Percentiles rank a stretch among this genome's conserved stretches.
Conservation (phyloP, 2,329 filamentous ascomycete genomes). For the Xylaria digitata region DNA sequence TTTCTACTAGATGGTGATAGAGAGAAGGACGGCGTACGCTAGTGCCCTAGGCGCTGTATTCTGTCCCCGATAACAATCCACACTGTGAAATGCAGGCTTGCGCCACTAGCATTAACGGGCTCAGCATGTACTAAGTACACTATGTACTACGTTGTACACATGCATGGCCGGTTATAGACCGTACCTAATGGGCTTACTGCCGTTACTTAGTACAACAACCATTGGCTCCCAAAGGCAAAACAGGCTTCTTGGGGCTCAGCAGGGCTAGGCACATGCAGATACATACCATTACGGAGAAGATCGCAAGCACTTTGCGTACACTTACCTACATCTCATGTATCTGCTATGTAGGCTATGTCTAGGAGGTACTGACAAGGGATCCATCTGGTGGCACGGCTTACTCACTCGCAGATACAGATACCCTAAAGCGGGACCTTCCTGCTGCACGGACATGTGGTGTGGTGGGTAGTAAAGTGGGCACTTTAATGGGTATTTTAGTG, state of each 20-base stretch:
- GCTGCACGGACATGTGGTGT: slow-evolving; percentile 31
- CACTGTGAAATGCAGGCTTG: slow-evolving; percentile 7
- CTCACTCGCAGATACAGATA: slow-evolving; percentile 22
- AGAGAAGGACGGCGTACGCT: too few species aligned
- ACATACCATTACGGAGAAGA: slow-evolving; percentile 15
- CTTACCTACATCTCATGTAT: too few species aligned
- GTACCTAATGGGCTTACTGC: slow-evolving; percentile 15
- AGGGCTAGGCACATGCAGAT: slow-evolving; percentile 36
- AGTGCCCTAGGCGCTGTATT: not conserved
- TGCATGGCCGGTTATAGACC: not conserved
- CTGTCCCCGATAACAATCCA: not conserved
- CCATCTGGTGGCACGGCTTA: slow-evolving; percentile 27
- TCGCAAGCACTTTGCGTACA: slow-evolving; percentile 14
- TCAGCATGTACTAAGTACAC: not conserved
- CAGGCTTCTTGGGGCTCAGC: slow-evolving; percentile 35
- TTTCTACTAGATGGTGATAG: not conserved
- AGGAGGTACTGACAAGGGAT: not conserved
- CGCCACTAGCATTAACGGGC: not conserved
- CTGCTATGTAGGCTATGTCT: not conserved
- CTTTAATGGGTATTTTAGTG: too few species aligned
- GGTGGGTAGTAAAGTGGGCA: slow-evolving; percentile 16
- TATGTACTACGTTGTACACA: not conserved
- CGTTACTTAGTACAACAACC: slow-evolving; percentile 3
- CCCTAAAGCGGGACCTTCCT: slow-evolving; percentile 27
- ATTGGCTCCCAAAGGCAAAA: slow-evolving; percentile 36